Evolutionary conservation across 192 early-diverging fungal genomes (phyloP).

Genomic region (Bifiguratus adelaidae): DNA sequence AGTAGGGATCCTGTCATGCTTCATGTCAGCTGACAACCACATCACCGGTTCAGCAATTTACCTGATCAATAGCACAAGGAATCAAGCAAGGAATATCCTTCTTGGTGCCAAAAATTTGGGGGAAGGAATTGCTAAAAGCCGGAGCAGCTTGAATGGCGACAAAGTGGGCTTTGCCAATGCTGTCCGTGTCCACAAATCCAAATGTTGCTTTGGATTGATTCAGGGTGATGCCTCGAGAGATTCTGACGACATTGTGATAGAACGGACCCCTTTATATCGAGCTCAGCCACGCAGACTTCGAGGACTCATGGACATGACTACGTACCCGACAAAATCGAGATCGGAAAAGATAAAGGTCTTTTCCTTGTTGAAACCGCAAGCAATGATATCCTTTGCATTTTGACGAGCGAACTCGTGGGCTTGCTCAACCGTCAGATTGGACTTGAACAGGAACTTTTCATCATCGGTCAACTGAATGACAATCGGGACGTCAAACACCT

Average conservation of each 20-base stretch:
- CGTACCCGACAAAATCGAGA: conserved; percentile 83
- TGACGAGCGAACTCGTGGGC: conserved; percentile 58
- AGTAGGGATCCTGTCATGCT: conserved; percentile 99
- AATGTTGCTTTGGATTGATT: conserved; percentile 78
- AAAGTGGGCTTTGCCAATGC: conserved; percentile 91
- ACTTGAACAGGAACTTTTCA: conserved; percentile 97
- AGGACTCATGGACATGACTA: background rate
- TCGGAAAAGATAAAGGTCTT: conserved; percentile 98
- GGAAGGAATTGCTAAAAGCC: conserved; percentile 91
- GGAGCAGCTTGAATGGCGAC: conserved; percentile 90
- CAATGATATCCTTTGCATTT: conserved; percentile 91
- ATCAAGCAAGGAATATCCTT: conserved; percentile 92
- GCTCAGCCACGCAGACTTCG: too few species aligned
- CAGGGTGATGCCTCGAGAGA: conserved; percentile 80
- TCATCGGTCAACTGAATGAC: conserved; percentile 98
- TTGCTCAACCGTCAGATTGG: conserved; percentile 75
- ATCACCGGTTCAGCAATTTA: background rate
- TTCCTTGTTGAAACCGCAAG: conserved; percentile 88
- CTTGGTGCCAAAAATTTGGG: conserved; percentile 86
- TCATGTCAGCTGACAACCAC: background rate
- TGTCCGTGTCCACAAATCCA: conserved; percentile 84
- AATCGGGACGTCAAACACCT: conserved; percentile 87
- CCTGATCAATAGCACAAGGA: conserved; percentile 98
- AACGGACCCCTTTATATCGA: conserved; percentile 58
- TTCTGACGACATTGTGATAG: conserved; percentile 86